phyloP scores from a whole-genome alignment of 2,329 filamentous ascomycete genomes.

The Fusarium temperatum region DNA sequence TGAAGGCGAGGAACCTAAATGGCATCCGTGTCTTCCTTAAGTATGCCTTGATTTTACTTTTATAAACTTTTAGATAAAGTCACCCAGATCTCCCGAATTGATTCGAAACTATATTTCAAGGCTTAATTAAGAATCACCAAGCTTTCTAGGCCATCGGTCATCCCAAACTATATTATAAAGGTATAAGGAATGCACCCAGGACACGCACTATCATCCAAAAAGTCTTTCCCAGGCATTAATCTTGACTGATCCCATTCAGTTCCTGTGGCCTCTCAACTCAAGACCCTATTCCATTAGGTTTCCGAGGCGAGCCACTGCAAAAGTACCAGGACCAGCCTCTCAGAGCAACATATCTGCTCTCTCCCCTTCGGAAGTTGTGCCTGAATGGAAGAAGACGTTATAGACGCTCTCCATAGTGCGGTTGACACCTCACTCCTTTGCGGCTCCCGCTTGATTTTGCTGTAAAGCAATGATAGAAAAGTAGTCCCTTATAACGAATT shows the following conservation, averaged over 20 bases:
- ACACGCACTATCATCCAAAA: neutral
- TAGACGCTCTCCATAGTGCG: neutral
- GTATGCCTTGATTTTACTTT: neutral
- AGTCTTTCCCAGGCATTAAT: neutral
- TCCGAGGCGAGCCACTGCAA: neutral
- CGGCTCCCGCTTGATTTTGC: neutral
- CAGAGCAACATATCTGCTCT: neutral
- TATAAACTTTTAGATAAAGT: neutral
- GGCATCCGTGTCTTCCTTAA: neutral
- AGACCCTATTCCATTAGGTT: neutral
- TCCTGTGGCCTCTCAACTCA: neutral
- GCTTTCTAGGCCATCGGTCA: neutral
- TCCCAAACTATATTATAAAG: neutral
- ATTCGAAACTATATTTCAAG: neutral
- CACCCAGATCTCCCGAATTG: neutral
- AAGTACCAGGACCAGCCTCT: neutral
- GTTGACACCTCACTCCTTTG: too few species aligned
- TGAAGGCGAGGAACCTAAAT: rapidly evolving
- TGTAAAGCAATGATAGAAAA: neutral
- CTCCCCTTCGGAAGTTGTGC: neutral
- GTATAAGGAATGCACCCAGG: rapidly evolving
- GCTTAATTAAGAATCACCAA: neutral
- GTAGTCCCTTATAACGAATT: neutral
- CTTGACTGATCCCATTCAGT: neutral
- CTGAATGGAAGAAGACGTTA: neutral